These are phyloP conservation scores for Pholiota microspora DNA, from an alignment of 768 basidiomycete genomes.

Conservation along the genomic window DNA sequence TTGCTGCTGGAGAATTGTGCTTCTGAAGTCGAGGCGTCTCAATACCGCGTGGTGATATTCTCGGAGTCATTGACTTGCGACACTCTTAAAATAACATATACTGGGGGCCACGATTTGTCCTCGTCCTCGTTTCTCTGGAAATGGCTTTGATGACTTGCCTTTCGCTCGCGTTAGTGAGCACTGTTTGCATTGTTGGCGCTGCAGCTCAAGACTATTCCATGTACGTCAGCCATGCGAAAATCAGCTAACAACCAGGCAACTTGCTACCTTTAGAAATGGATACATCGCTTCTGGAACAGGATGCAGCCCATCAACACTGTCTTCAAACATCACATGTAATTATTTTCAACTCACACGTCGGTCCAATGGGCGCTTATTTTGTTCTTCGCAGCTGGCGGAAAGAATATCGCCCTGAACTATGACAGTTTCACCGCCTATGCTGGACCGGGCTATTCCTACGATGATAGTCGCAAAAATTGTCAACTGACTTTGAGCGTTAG, in stretches of 20 bases:
- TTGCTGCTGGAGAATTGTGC: neutral
- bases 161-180: neutral
- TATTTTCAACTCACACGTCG: too few relatives aligned
- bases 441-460: conserved; percentile 11
- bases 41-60: too few relatives aligned
- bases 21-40: too few relatives aligned
- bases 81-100: too few relatives aligned
- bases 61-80: too few relatives aligned
- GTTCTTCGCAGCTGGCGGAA: conserved; percentile 5
- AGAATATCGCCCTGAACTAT: conserved; percentile 16
- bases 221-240: neutral
- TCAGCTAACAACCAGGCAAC: neutral
- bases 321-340: conserved; percentile 3
- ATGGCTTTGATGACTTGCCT: conserved; percentile 5
- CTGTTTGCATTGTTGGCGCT: conserved; percentile 3
- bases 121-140: neutral
- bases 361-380: too few relatives aligned
- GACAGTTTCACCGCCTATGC: conserved; percentile 16
- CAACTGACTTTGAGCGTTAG: conserved; percentile 20
- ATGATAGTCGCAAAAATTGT: conserved; percentile 20
- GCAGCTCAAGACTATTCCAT: conserved; percentile 8
- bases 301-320: conserved; percentile 8
- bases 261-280: neutral
- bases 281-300: conserved; percentile 16
- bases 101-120: too few relatives aligned